A percentile compares a stretch with the other conserved stretches of the same genome.
These are phyloP conservation scores for Aspergillus asperescens DNA, from an alignment of 495 filamentous ascomycete genomes.

Conservation along the genomic window DNA sequence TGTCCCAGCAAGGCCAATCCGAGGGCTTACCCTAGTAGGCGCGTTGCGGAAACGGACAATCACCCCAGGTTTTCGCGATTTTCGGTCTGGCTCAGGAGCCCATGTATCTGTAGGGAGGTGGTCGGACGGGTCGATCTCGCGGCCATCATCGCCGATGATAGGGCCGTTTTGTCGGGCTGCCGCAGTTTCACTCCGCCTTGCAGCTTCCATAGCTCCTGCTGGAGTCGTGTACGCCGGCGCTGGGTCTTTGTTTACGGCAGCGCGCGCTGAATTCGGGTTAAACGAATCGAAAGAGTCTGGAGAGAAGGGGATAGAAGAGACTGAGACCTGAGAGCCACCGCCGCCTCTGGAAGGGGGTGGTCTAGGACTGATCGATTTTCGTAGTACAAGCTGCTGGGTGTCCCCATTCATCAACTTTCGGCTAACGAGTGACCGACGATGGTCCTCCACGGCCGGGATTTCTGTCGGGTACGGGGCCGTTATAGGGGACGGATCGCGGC, in stretches of 20 bases:
- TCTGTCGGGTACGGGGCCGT: slow-evolving; percentile 31
- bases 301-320: slow-evolving; percentile 79
- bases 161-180: slow-evolving; percentile 37
- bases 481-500: slow-evolving; percentile 20
- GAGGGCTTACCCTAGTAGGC: slow-evolving; percentile 23
- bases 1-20: not conserved
- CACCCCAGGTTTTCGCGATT: slow-evolving; percentile 55
- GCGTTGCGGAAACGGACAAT: slow-evolving; percentile 48
- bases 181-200: slow-evolving; percentile 33
- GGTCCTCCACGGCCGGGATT: slow-evolving; percentile 30
- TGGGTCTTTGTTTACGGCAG: slow-evolving; percentile 27
- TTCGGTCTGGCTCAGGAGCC: slow-evolving; percentile 88
- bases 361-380: slow-evolving; percentile 18
- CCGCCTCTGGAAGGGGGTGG: slow-evolving; percentile 13
- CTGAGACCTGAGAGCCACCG: slow-evolving; percentile 60
- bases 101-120: slow-evolving; percentile 86
- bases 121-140: slow-evolving; percentile 87
- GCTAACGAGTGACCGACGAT: slow-evolving; percentile 6
- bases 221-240: slow-evolving; percentile 41
- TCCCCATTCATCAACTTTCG: slow-evolving; percentile 10
- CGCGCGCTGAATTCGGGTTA: slow-evolving; percentile 39
- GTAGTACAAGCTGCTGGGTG: not conserved
- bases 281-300: slow-evolving; percentile 67
- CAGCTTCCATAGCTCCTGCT: slow-evolving; percentile 36
- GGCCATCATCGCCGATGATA: slow-evolving; percentile 78